A percentile compares a stretch with the other conserved stretches of the same genome.
Evolutionary conservation across 176 grass and related monocot genomes (phyloP).

Genomic region (Urochloa ruziziensis): DNA sequence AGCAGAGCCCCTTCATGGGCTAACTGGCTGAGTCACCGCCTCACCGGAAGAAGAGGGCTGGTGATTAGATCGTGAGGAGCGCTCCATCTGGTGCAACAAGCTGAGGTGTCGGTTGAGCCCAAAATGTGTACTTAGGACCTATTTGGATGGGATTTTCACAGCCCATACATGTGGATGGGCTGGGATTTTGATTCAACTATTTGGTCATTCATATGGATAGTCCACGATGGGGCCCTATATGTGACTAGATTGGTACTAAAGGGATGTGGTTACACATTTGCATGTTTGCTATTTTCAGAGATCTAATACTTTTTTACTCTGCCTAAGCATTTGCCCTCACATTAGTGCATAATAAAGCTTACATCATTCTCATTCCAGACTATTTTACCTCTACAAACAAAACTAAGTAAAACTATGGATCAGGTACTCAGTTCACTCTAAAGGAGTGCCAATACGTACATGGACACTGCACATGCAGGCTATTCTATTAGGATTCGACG

Average conservation of each 20-base stretch:
- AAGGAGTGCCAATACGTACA: neutral
- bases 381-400: constrained; percentile 22
- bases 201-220: neutral
- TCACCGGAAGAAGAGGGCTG: neutral
- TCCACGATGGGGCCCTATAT: neutral
- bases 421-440: neutral
- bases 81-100: neutral
- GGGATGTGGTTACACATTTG: neutral
- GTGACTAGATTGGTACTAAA: neutral
- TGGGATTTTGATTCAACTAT: neutral
- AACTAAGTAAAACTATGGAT: neutral
- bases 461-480: neutral
- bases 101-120: neutral
- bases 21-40: neutral
- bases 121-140: neutral
- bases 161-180: neutral
- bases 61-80: neutral
- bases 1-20: neutral
- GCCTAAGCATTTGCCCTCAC: neutral
- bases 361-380: neutral
- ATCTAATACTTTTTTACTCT: neutral
- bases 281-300: neutral
- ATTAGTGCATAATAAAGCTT: neutral
- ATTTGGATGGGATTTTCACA: neutral
- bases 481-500: neutral